phyloP scores from a whole-genome alignment of 2,329 filamentous ascomycete species.

The Passalora sequoiae region DNA sequence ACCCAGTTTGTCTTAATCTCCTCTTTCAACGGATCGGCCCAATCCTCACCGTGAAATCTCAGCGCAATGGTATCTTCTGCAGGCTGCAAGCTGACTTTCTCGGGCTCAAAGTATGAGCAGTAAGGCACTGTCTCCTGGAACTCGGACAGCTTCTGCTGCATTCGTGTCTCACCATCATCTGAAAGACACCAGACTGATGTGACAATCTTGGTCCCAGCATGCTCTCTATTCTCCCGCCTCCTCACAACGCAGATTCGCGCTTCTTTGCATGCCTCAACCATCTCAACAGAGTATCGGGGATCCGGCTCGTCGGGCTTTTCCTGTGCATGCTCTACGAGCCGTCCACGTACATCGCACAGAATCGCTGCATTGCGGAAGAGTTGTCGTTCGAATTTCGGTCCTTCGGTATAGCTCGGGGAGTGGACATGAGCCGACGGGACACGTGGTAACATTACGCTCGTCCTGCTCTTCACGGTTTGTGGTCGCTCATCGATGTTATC shows the following conservation, averaged over 20 bases:
- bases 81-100: constrained; percentile 40
- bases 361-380: constrained; percentile 43
- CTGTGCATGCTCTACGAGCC: constrained; percentile 40
- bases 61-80: constrained; percentile 33
- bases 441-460: neutral
- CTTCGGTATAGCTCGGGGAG: constrained; percentile 6
- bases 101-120: constrained; percentile 41
- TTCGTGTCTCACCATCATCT: constrained; percentile 38
- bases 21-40: constrained; percentile 33
- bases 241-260: constrained; percentile 42
- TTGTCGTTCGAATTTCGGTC: constrained; percentile 35
- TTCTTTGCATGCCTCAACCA: constrained; percentile 36
- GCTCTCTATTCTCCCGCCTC: constrained; percentile 37
- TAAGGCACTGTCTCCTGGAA: constrained; percentile 41
- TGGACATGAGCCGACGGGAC: constrained; percentile 3
- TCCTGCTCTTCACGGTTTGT: constrained; percentile 8
- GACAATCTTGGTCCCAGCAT: constrained; percentile 35
- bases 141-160: constrained; percentile 42
- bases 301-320: constrained; percentile 33
- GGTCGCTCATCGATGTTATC: constrained; percentile 7
- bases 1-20: constrained; percentile 41
- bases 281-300: constrained; percentile 37
- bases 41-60: constrained; percentile 37
- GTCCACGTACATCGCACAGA: constrained; percentile 41
- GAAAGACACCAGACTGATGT: constrained; percentile 45